A percentile compares a stretch with the other conserved stretches of the same genome.
Conservation (phyloP, 306 rosid species). For the Castanospermum australe region DNA sequence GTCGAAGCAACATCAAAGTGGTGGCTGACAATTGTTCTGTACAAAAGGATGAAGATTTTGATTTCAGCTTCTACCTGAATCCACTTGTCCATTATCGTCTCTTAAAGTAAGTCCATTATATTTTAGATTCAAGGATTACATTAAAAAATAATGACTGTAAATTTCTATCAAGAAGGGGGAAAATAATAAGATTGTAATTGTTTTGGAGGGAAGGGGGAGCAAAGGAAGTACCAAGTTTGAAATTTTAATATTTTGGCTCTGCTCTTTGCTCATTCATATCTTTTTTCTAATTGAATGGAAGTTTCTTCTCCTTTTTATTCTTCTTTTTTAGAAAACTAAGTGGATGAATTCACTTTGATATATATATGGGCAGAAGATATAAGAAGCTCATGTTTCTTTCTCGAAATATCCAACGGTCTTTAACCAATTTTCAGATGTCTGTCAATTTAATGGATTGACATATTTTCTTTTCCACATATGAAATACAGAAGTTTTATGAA, state of each 20-base stretch:
- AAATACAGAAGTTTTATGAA: neutral
- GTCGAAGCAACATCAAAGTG: constrained; percentile 24
- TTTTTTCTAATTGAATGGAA: neutral
- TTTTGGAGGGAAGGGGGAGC: too few relatives aligned
- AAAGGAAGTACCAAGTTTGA: neutral
- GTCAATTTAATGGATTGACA: neutral
- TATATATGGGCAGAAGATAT: neutral
- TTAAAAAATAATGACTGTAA: neutral
- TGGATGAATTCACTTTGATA: neutral
- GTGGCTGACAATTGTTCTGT: constrained; percentile 16
- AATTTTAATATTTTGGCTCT: neutral
- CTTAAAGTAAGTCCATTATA: constrained; percentile 34
- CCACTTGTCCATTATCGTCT: constrained; percentile 36
- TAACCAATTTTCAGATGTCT: neutral
- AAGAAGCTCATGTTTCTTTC: neutral
- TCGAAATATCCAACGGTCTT: neutral
- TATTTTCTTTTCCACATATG: neutral
- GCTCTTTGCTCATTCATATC: neutral
- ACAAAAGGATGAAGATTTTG: constrained; percentile 47
- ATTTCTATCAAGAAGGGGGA: too few relatives aligned
- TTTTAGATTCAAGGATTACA: neutral
- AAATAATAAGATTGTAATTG: too few relatives aligned
- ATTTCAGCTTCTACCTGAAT: constrained; percentile 41
- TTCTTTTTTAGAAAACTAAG: neutral
- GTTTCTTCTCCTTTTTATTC: neutral